Conservation (phyloP, 371 early-diverging fungal genomes). For the Funneliformis caledonium region DNA sequence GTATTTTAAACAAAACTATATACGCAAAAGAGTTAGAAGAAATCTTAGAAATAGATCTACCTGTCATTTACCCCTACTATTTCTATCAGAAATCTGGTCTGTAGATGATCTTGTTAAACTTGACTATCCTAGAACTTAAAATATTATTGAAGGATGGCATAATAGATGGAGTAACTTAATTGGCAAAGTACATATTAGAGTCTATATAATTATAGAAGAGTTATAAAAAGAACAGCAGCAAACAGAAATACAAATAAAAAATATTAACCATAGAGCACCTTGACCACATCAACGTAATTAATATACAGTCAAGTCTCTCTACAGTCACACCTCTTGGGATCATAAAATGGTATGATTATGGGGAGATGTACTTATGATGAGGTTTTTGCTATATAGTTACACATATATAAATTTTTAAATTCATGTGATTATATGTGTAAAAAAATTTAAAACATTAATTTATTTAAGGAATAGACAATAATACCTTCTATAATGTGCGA, state of each 20-base stretch:
- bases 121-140: neutral
- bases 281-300: neutral
- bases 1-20: slow-evolving; percentile 10
- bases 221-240: neutral
- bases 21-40: neutral
- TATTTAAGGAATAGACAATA: too few relatives aligned
- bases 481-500: too few relatives aligned
- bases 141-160: neutral
- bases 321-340: too few relatives aligned
- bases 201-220: neutral
- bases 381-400: too few relatives aligned
- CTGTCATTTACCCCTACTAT: neutral
- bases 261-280: neutral
- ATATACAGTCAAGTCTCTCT: too few relatives aligned
- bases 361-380: too few relatives aligned
- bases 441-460: too few relatives aligned
- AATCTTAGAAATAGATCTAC: neutral
- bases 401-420: too few relatives aligned
- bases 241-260: neutral
- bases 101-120: neutral
- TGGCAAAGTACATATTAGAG: neutral
- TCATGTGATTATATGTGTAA: too few relatives aligned
- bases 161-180: neutral
- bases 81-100: neutral
- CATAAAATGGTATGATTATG: too few relatives aligned